Percentiles rank a stretch among this genome's conserved stretches.
Conservation (phyloP, 2,329 filamentous ascomycete genomes). For the Aspergillus sergii region DNA sequence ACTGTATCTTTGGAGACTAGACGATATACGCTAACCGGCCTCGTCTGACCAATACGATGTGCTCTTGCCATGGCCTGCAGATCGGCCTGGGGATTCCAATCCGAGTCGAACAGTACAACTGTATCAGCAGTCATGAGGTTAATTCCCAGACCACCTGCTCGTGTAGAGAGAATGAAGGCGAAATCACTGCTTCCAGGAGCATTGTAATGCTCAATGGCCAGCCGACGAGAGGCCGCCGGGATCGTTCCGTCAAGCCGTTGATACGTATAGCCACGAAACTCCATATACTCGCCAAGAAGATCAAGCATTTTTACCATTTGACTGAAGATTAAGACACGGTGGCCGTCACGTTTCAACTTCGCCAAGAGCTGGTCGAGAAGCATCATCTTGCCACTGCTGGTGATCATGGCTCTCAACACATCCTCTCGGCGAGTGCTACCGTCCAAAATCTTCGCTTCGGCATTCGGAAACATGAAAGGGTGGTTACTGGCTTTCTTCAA, state of each 20-base stretch:
- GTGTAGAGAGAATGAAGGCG: conserved; percentile 91
- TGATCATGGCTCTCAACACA: conserved; percentile 87
- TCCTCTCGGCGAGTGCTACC: conserved; percentile 84
- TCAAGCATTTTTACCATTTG: conserved; percentile 99
- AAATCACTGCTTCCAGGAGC: conserved; percentile 95
- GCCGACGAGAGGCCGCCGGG: conserved; percentile 79
- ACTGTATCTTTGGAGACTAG: conserved; percentile 98
- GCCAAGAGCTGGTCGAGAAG: conserved; percentile 90
- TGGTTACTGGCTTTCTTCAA: conserved; percentile 99
- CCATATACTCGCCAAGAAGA: conserved; percentile 91
- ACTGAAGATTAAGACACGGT: conserved; percentile 96
- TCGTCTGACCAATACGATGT: conserved; percentile 95
- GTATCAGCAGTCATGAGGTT: conserved; percentile 99
- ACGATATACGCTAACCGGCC: conserved; percentile 92
- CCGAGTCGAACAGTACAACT: conserved; percentile 93
- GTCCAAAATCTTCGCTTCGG: conserved; percentile 83
- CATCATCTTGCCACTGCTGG: conserved; percentile 99
- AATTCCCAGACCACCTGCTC: conserved; percentile 96
- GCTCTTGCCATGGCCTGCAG: conserved; percentile 98
- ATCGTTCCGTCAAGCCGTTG: conserved; percentile 96
- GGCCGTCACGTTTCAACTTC: conserved; percentile 89
- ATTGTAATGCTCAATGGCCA: conserved; percentile 98
- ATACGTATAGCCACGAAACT: conserved; percentile 89
- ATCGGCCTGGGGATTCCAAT: conserved; percentile 98
- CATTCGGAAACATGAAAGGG: conserved; percentile 95